phyloP scores from a whole-genome alignment of 108 stramenopile species.

The Pseudonitzschia delicatissima region DNA sequence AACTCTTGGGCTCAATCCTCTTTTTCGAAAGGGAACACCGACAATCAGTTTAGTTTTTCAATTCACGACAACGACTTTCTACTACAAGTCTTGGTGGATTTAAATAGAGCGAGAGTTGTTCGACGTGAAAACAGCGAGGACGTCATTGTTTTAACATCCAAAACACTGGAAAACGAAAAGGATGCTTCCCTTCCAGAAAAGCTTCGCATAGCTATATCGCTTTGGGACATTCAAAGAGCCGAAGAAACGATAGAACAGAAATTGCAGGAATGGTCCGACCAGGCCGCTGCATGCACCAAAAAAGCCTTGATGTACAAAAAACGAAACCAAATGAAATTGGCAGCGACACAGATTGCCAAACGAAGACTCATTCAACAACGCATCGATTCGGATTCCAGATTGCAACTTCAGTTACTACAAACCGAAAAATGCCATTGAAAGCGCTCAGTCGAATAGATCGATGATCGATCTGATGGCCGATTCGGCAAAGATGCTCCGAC shows the following conservation, averaged over 20 bases:
- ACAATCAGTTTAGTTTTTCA: neutral
- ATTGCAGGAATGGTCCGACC: constrained; percentile 14
- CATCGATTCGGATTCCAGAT: constrained; percentile 3
- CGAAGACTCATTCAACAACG: constrained; percentile 1
- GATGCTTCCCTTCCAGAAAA: constrained; percentile 5
- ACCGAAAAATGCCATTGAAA: constrained; percentile 13
- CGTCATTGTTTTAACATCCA: neutral
- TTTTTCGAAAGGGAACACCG: neutral
- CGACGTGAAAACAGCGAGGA: neutral
- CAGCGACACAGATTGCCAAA: neutral
- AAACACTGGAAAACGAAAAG: neutral
- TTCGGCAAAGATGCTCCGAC: constrained; percentile 4
- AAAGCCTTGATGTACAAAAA: neutral
- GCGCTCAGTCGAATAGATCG: neutral
- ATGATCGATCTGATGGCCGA: constrained; percentile 12
- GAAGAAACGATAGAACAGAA: neutral
- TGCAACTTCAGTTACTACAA: neutral
- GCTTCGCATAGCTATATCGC: neutral
- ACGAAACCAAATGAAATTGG: constrained; percentile 1
- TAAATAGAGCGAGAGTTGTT: constrained; percentile 3
- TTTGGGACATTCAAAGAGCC: constrained; percentile 14
- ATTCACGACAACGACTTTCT: constrained; percentile 2
- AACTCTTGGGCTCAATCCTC: neutral
- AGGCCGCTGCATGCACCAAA: neutral
- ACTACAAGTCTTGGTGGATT: constrained; percentile 5